phyloP scores from a whole-genome alignment of 2,329 filamentous ascomycete species.

The Leptosphaerulina australis region DNA sequence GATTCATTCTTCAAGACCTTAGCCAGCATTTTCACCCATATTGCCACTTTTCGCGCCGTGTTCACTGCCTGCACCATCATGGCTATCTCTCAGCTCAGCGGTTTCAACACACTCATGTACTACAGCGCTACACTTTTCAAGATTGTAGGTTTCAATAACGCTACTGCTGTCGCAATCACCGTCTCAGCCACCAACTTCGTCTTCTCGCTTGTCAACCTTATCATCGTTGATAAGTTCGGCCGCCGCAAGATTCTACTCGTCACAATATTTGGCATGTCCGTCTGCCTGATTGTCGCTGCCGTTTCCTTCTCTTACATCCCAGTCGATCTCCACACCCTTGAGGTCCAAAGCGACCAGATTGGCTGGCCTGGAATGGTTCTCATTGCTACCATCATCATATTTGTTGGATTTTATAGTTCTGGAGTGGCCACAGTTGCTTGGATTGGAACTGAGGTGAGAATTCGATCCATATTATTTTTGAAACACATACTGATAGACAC shows the following conservation, averaged over 20 bases:
- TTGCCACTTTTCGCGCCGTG: conserved; percentile 44
- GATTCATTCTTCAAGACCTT: conserved; percentile 43
- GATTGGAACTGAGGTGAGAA: conserved; percentile 40
- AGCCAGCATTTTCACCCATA: conserved; percentile 41
- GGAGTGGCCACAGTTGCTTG: conserved; percentile 46
- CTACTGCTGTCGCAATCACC: conserved; percentile 78
- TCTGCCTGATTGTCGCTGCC: conserved; percentile 73
- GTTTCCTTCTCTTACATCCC: conserved; percentile 71
- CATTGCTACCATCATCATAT: conserved; percentile 47
- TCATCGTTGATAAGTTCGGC: conserved; percentile 79
- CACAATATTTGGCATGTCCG: conserved; percentile 68
- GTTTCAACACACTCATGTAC: conserved; percentile 84
- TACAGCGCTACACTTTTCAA: conserved; percentile 55
- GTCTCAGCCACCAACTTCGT: conserved; percentile 83
- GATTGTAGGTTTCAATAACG: conserved; percentile 76
- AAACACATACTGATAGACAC: not conserved
- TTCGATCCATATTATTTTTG: not conserved
- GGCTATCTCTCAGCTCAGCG: conserved; percentile 46
- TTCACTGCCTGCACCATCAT: conserved; percentile 47
- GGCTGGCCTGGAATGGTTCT: conserved; percentile 45
- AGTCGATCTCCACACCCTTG: conserved; percentile 49
- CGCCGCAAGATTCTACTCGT: conserved; percentile 67
- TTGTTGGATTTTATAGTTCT: conserved; percentile 45
- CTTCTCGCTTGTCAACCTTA: conserved; percentile 76
- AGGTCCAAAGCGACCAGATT: conserved; percentile 37